Base-by-base conservation (phyloP, 768 basidiomycete species). In the Auriscalpium microsporum region DNA sequence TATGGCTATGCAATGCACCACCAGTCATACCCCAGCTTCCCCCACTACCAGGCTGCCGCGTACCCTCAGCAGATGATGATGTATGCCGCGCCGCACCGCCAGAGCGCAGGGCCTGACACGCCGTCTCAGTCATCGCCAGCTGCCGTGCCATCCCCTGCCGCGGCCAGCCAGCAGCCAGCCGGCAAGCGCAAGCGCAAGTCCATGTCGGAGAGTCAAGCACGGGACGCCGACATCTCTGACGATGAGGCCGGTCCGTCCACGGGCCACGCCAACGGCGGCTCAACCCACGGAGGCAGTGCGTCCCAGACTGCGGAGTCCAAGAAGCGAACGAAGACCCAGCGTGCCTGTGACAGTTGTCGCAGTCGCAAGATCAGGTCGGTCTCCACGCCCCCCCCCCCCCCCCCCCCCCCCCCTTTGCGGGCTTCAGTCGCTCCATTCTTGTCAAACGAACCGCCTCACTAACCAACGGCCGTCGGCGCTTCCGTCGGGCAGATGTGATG, bases 261-360 rank as follows among this genome's bases (percentile, higher is more conserved):
- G 48, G 59, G 64, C 9, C 71, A 72, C 56, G 71, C 73, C 50
- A 52, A 57, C 45, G 59, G 48, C 52, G 56, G 58, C 55, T 48
- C 28, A 16, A 16, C 59, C 10, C 56, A 60, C 49, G 51, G 55
- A 35, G 36, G 53, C 28, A 56, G 56, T 50, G 59, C 64, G 13
- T 37, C 48, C 53, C 17, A 73, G 55, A 54, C 68, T 50, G 70
- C 75, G 56, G 90, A 91, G 65, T 70, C 77, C 59, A 91, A 89
- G 75, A 94, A 94, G 70, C 84, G 92, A 54, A 90, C 89, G 11
- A 95, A 95, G 74, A 95, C 90, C 11, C 87, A 88, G 67, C 82
- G 93, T 51, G 93, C 93, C 8, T 95, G 93, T 66, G 93, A 95
- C 68, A 87, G 87, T 40, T 94, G 92, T 71, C 82, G 92, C 48